Evolutionary conservation across 371 early-diverging fungal genomes (phyloP).

Genomic region (Thermomucor indicae-seudaticae): DNA sequence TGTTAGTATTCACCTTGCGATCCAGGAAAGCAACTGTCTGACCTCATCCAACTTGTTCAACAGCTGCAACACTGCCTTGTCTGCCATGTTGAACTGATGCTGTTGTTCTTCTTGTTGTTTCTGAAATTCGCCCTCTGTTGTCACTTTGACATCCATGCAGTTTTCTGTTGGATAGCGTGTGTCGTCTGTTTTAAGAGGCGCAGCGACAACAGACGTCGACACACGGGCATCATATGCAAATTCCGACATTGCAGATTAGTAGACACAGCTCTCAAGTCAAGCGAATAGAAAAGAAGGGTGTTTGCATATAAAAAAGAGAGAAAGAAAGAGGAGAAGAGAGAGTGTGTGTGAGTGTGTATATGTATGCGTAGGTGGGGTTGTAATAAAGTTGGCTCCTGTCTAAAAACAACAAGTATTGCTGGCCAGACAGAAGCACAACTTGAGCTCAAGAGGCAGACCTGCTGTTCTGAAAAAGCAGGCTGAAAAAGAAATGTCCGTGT

Average conservation of each 20-base stretch:
- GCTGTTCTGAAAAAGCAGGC: too few species aligned
- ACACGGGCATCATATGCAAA: conserved; percentile 10
- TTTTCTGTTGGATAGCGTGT: background rate
- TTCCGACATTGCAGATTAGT: conserved; percentile 11
- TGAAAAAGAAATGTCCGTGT: too few species aligned
- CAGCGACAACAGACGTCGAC: background rate
- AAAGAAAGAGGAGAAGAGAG: background rate
- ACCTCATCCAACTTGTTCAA: conserved; percentile 23
- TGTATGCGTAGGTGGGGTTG: too few species aligned
- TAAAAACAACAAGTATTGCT: background rate
- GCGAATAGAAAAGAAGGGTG: too few species aligned
- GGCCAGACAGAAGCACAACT: background rate
- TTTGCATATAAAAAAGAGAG: background rate
- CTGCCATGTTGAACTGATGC: conserved; percentile 7
- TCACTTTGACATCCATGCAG: too few species aligned
- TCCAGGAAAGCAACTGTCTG: background rate
- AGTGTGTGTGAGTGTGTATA: too few species aligned
- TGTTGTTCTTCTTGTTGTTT: background rate
- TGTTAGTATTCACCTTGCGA: background rate
- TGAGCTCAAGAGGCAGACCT: too few species aligned
- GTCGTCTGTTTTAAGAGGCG: background rate
- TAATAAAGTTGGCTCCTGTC: background rate
- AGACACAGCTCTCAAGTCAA: background rate
- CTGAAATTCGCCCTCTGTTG: background rate
- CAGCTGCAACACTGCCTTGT: conserved; percentile 16